Evolutionary conservation across 148 eudicot species (phyloP).

Genomic region (Drosera capensis): DNA sequence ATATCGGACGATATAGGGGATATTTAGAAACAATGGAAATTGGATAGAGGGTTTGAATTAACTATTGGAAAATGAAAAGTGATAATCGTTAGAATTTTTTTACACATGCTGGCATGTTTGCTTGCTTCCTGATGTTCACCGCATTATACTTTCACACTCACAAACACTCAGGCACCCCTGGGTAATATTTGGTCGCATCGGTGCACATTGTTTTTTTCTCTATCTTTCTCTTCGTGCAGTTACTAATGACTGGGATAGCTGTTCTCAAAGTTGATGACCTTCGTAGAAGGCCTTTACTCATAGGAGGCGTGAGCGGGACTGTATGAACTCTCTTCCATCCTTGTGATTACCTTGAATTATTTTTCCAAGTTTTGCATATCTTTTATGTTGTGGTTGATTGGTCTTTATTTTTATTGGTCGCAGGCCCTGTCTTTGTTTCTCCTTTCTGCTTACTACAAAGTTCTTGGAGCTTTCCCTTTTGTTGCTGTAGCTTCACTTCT

Average conservation of each 20-base stretch:
- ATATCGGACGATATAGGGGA: too few species aligned
- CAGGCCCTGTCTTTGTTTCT: conserved; percentile 75
- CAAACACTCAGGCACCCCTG: too few species aligned
- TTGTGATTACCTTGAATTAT: too few species aligned
- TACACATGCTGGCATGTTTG: too few species aligned
- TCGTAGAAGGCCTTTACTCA: conserved; percentile 86
- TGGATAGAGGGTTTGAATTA: too few species aligned
- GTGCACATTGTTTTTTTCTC: conserved; percentile 1
- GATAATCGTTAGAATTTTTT: too few species aligned
- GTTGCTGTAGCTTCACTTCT: conserved; percentile 89
- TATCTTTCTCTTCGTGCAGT: conserved; percentile 30
- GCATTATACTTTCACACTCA: too few species aligned
- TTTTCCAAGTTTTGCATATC: too few species aligned
- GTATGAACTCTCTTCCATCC: conserved; percentile 27
- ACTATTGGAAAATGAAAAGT: too few species aligned
- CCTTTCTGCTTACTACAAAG: conserved; percentile 84
- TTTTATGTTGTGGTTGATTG: too few species aligned
- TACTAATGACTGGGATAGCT: conserved; percentile 82
- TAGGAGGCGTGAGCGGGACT: conserved; percentile 82
- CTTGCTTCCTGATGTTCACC: too few species aligned
- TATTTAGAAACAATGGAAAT: too few species aligned
- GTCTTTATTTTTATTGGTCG: conserved; percentile 3
- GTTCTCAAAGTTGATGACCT: conserved; percentile 90
- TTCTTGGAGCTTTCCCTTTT: conserved; percentile 55
- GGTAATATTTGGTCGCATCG: neutral